phyloP scores from a whole-genome alignment of 345 rosid species.

The Ceriops decandra region DNA sequence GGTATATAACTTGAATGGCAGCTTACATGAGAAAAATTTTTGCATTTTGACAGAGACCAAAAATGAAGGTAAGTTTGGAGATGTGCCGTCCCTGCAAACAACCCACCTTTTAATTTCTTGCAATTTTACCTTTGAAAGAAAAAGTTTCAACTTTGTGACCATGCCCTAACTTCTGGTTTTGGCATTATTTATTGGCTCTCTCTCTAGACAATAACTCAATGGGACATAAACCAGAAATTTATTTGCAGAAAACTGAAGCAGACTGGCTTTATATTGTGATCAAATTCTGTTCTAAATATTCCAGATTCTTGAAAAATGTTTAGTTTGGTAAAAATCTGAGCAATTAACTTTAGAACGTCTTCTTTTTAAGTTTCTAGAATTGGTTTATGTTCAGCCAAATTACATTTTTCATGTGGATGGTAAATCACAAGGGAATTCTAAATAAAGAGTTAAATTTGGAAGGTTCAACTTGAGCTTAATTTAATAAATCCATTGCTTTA shows the following conservation, averaged over 20 bases:
- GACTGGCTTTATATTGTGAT: background rate
- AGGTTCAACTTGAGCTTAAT: too few species aligned
- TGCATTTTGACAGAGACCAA: conserved; percentile 38
- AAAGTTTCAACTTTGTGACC: background rate
- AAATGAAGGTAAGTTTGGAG: conserved; percentile 43
- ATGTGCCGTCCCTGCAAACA: background rate
- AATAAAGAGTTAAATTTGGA: too few species aligned
- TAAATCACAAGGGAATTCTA: too few species aligned
- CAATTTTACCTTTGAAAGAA: conserved; percentile 1
- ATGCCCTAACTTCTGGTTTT: background rate
- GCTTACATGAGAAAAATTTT: conserved; percentile 30
- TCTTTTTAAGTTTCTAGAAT: background rate
- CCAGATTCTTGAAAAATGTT: background rate
- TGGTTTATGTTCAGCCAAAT: too few species aligned
- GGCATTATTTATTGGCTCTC: background rate
- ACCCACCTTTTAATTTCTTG: background rate
- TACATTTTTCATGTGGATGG: too few species aligned
- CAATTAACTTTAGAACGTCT: background rate
- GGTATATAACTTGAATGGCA: conserved; percentile 40
- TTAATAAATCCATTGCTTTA: background rate
- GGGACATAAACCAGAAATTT: background rate
- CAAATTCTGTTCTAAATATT: background rate
- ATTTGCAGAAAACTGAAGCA: background rate
- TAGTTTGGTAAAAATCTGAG: conserved; percentile 1
- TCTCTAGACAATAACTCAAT: background rate